Base-by-base conservation (phyloP, 2,329 filamentous ascomycete species). In the Coleophoma crateriformis region DNA sequence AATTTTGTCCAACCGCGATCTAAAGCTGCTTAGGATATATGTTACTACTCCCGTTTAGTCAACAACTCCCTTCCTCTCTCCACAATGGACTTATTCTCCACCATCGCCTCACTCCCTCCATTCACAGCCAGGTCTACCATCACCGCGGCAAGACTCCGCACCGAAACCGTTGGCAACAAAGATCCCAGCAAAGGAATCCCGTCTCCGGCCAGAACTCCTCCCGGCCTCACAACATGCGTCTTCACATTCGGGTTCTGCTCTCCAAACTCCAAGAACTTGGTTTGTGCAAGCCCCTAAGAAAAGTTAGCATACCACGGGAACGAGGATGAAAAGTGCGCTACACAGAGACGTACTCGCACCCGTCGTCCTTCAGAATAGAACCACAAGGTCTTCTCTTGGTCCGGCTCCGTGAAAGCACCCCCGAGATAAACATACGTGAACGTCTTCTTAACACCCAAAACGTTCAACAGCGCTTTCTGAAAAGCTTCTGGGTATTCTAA, bases 361-460 rank as follows among this genome's bases (percentile, higher is more conserved):
- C 50, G 71, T 66, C 15, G 71, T 67, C 37, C 66, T 68, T 51
- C 63, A 59, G n/a, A 74, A 57, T 61, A 42, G 45, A 69, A 60
- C 69, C 68, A 73, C 40, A 74, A 55, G 11, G 57, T 60, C 41
- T 64, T 64, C 33, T 64, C 64, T 54, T 71, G 69, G 53, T 73
- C 65, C 48, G 65, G 62, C 56, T 71, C 71, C 12, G 69, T 67
- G 33, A 67, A 62, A 33, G 59, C 65, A 20, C 64, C 67, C 42
- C 64, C 66, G 7, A 69, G 55, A 56, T 70, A 73, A 3, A 74
- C 55, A 51, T 74, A 75, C 2, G 67, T 59, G 51, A 76, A 74
- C 17, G 67, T 63, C n/a, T 62, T 53, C 12, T 76, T 51, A 15
- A 43, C 55, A 63, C 39, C 55, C 22, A 49, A 40, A 8, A 49